Evolutionary conservation across 2,329 filamentous ascomycete species (phyloP), one percentile per base, ranked within the genome.

Genomic region (Calonectria naviculata): DNA sequence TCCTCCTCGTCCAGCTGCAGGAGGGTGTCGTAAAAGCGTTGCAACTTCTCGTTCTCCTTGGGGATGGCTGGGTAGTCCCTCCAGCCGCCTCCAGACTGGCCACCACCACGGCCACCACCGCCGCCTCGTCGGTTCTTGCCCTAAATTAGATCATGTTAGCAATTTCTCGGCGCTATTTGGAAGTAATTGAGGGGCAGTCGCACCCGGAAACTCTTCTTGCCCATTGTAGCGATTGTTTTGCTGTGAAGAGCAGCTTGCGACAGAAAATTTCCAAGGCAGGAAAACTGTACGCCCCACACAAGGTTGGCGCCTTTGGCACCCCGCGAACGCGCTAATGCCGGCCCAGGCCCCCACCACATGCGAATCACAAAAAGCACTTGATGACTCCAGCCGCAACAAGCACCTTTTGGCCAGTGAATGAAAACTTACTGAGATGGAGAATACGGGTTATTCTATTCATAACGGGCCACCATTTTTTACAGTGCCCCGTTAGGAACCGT

Each of bases 21-120:
- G 34, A 95, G 88, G 73, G 89, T 87, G 81, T 97, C 93, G 87
- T 99, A 99, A 86, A 93, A 98, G 74, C 88, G 87, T 85, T 98
- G 93, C 74, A 97, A 93, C 78, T 93, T 92, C 80, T 94, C 93
- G 84, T 99, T 98, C 78, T 92, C 86, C 86, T 95, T 97, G 77
- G 88, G 84, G 66, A 97, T 80, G 58, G 78, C 75, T 62, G 82
- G 78, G 71, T 84, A 84, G 75, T 84, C 81, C 70, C 78, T 81
- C 79, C 80, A 84, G 28, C 71, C 75, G 49, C 78, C 76, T 44
- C 73, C 71, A 19, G 68, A 60, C 15, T 70, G 71, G 36, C 69
- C 74, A 65, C 80, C 78, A 38, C 81, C 77, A 73, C 81, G 80
- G 69, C 82, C 81, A 26, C 82, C 80, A 58, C 81, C 81, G 44